phyloP scores from a whole-genome alignment of 768 basidiomycete species.

The Tylopilus sp. region DNA sequence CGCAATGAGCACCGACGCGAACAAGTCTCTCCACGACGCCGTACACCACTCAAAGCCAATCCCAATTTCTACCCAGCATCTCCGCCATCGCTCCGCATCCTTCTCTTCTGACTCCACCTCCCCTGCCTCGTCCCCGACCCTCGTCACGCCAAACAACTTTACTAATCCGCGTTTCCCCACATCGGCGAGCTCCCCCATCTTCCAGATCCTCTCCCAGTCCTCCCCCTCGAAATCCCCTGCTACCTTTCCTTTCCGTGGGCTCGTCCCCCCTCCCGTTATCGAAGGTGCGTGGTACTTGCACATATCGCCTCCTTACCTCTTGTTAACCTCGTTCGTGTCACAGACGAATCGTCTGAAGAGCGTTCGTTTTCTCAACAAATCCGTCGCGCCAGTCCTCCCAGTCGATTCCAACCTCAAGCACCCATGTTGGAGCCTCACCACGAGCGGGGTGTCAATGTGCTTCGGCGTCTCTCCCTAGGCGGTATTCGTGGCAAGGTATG shows the following conservation, averaged over 20 bases:
- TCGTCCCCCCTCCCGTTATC: constrained; percentile 50
- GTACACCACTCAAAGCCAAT: constrained; percentile 64
- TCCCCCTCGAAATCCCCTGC: constrained; percentile 52
- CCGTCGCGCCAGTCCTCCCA: constrained; percentile 59
- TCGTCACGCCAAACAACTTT: constrained; percentile 47
- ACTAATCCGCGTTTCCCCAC: constrained; percentile 42
- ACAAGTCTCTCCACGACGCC: constrained; percentile 21
- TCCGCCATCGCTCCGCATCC: constrained; percentile 58
- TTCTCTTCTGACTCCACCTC: constrained; percentile 61
- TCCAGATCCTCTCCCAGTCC: constrained; percentile 63
- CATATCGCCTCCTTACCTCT: neutral
- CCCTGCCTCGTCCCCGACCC: constrained; percentile 49
- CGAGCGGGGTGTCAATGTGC: constrained; percentile 67
- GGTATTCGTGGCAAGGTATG: constrained; percentile 56
- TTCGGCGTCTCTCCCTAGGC: constrained; percentile 74
- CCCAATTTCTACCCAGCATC: constrained; percentile 45
- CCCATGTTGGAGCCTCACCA: constrained; percentile 44
- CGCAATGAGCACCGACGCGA: constrained; percentile 17
- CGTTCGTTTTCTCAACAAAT: constrained; percentile 46
- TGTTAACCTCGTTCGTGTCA: neutral
- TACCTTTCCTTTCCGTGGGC: constrained; percentile 59
- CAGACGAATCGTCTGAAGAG: constrained; percentile 43
- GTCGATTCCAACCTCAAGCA: constrained; percentile 50
- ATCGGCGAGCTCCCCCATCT: constrained; percentile 66
- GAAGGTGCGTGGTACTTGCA: constrained; percentile 49